Evolutionary conservation across 2,329 filamentous ascomycete species (phyloP).

Genomic region (Didymella glomerata): DNA sequence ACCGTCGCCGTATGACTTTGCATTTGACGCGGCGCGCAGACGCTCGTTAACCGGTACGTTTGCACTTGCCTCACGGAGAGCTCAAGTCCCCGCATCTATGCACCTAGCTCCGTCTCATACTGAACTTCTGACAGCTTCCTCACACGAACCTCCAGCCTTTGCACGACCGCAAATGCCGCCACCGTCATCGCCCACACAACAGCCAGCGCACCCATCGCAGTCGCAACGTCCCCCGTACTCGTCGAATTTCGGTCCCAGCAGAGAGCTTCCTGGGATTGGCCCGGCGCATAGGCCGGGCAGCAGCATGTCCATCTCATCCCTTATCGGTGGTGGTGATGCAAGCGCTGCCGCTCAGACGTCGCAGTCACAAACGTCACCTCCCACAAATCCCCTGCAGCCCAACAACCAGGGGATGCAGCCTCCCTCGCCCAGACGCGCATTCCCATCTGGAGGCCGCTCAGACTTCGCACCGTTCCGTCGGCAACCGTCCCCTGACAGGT

Average conservation of each 20-base stretch:
- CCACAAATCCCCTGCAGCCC: conserved; percentile 48
- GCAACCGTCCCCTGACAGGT: conserved; percentile 51
- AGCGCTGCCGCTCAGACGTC: conserved; percentile 48
- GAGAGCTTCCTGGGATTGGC: conserved; percentile 64
- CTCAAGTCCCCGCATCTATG: conserved; percentile 36
- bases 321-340: conserved; percentile 67
- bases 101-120: conserved; percentile 31
- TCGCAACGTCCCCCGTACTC: conserved; percentile 56
- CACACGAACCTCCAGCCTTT: conserved; percentile 54
- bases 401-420: conserved; percentile 57
- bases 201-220: conserved; percentile 50
- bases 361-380: conserved; percentile 60
- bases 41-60: conserved; percentile 54
- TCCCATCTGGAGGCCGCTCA: conserved; percentile 41
- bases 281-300: conserved; percentile 65
- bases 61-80: conserved; percentile 46
- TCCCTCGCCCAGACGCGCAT: conserved; percentile 54
- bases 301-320: conserved; percentile 78
- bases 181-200: conserved; percentile 58
- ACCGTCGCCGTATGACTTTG: conserved; percentile 52
- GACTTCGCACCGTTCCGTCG: conserved; percentile 50
- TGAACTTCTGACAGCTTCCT: conserved; percentile 44
- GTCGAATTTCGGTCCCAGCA: conserved; percentile 55
- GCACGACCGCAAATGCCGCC: conserved; percentile 59
- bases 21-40: conserved; percentile 52